Percentiles rank a stretch among this genome's conserved stretches.
Evolutionary conservation across 768 basidiomycete genomes (phyloP).

Genomic region (Suillus variegatus): DNA sequence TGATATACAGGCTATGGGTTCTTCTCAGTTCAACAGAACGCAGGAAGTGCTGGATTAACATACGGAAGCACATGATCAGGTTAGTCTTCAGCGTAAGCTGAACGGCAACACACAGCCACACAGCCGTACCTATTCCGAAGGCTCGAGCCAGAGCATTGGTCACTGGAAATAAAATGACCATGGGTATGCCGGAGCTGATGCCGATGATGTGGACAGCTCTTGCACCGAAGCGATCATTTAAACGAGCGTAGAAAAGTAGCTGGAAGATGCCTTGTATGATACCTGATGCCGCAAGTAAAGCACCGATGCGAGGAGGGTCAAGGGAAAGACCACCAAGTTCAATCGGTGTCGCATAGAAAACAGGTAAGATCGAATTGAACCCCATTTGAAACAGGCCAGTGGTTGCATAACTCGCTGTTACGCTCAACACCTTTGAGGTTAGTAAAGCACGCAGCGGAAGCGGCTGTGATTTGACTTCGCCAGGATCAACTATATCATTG

Average conservation of each 20-base stretch:
- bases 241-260: slow-evolving; percentile 57
- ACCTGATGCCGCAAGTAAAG: slow-evolving; percentile 26
- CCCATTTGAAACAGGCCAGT: slow-evolving; percentile 66
- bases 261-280: slow-evolving; percentile 47
- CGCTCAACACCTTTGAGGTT: slow-evolving; percentile 53
- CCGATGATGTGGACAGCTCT: slow-evolving; percentile 30
- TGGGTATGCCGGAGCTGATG: slow-evolving; percentile 27
- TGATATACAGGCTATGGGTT: not conserved
- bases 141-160: slow-evolving; percentile 27
- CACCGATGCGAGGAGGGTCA: slow-evolving; percentile 32
- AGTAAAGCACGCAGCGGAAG: slow-evolving; percentile 52
- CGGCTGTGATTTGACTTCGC: slow-evolving; percentile 19
- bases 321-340: slow-evolving; percentile 31
- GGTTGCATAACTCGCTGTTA: slow-evolving; percentile 60
- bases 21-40: not conserved
- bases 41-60: slow-evolving; percentile 8
- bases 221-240: slow-evolving; percentile 59
- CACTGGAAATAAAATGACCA: slow-evolving; percentile 34
- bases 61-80: slow-evolving; percentile 34
- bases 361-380: slow-evolving; percentile 45
- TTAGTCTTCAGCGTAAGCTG: slow-evolving; percentile 24
- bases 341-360: slow-evolving; percentile 34
- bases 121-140: slow-evolving; percentile 19
- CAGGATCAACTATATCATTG: not conserved
- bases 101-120: slow-evolving; percentile 30